A percentile compares a stretch with the other conserved stretches of the same genome.
Evolutionary conservation across 305 asterid genomes (phyloP).

Genomic region (Fraxinus ornus): DNA sequence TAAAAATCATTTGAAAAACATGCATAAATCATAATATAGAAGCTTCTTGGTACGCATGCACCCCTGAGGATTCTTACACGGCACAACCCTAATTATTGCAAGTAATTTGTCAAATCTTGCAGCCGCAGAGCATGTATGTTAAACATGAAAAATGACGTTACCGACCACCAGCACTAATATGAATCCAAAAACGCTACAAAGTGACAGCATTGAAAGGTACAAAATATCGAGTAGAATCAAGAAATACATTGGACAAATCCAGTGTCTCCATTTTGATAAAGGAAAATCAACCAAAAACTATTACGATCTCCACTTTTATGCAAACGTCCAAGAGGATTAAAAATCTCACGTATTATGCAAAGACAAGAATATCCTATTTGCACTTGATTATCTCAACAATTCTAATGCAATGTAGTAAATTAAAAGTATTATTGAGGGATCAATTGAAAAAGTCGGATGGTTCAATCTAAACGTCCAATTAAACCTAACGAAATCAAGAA

Average conservation of each 20-base stretch:
- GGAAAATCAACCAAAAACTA: not conserved
- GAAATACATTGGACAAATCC: not conserved
- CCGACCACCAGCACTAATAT: not conserved
- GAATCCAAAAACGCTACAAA: not conserved
- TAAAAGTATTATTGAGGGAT: not conserved
- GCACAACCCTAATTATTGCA: not conserved
- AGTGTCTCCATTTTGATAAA: not conserved
- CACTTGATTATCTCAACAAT: not conserved
- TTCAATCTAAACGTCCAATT: too few species aligned
- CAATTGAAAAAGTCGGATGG: not conserved
- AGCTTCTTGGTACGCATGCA: not conserved
- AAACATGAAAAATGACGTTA: not conserved
- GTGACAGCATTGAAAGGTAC: not conserved
- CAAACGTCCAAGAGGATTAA: too few species aligned
- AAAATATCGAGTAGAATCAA: not conserved
- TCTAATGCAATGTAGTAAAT: not conserved
- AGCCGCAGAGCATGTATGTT: not conserved
- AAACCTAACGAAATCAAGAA: not conserved
- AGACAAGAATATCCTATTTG: not conserved
- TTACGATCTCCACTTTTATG: too few species aligned
- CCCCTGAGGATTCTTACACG: not conserved
- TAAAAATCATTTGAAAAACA: not conserved
- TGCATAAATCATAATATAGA: not conserved
- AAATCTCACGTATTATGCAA: not conserved
- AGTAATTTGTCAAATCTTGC: not conserved